Evolutionary conservation across 768 basidiomycete genomes (phyloP).

Genomic region (Boletus rubroflammeus): DNA sequence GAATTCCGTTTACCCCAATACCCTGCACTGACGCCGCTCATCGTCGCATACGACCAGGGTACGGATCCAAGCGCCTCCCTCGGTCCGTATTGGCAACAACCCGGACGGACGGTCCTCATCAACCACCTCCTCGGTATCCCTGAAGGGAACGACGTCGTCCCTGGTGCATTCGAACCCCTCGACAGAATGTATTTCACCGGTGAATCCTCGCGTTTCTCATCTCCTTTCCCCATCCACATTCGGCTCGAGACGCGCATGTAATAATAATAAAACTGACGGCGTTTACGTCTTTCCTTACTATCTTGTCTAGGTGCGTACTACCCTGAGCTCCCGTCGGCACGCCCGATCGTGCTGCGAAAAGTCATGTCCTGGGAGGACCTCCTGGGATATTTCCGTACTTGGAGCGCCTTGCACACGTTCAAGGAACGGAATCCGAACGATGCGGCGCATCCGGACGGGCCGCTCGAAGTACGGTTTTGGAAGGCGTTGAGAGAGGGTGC

Average conservation of each 20-base stretch:
- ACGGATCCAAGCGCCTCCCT: not conserved
- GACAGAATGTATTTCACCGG: slow-evolving; percentile 61
- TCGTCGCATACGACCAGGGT: not conserved
- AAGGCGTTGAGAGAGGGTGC: slow-evolving; percentile 45
- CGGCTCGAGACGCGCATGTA: not conserved
- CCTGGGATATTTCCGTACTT: slow-evolving; percentile 65
- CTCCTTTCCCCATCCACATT: no score
- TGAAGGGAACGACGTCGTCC: not conserved
- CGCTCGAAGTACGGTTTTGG: slow-evolving; percentile 65
- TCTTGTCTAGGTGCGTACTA: slow-evolving; percentile 38
- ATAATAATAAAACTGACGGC: not conserved
- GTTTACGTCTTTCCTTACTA: not conserved
- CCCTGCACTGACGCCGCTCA: slow-evolving; percentile 2
- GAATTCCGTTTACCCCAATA: slow-evolving; percentile 5
- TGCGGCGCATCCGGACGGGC: slow-evolving; percentile 44
- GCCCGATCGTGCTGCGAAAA: slow-evolving; percentile 50
- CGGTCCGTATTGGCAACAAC: slow-evolving; percentile 8
- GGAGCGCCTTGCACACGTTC: slow-evolving; percentile 66
- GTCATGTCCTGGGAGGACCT: slow-evolving; percentile 64
- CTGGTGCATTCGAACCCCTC: slow-evolving; percentile 34
- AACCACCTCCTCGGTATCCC: slow-evolving; percentile 2
- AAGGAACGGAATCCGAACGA: slow-evolving; percentile 63
- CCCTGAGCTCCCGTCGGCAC: slow-evolving; percentile 34
- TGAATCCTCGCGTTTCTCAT: slow-evolving; percentile 9
- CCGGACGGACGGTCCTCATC: not conserved